These are phyloP conservation scores for Bolboschoenus planiculmis DNA, from an alignment of 176 grass and related monocot species.

Conservation along the genomic window DNA sequence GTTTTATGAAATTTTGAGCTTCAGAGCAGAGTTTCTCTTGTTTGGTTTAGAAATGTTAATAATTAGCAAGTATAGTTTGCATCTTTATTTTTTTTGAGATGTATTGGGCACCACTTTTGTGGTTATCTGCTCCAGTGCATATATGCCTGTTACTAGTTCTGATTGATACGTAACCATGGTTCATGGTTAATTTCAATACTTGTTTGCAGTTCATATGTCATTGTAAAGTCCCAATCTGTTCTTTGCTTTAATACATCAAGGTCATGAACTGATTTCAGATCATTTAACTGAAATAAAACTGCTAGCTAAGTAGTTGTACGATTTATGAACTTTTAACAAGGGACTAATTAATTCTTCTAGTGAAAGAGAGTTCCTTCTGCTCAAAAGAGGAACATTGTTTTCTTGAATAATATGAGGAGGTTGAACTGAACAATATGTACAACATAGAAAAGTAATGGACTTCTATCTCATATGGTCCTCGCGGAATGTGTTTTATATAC, in stretches of 20 bases:
- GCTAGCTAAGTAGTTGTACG: background rate
- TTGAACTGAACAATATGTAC: background rate
- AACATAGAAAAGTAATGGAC: background rate
- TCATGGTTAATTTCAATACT: background rate
- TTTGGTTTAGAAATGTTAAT: conserved; percentile 19
- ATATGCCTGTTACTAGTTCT: background rate
- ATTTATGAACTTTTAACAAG: background rate
- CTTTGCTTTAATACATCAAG: background rate
- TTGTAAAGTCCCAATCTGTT: background rate
- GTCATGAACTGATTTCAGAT: background rate
- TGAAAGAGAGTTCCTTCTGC: background rate
- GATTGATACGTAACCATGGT: background rate
- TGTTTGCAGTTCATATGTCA: background rate
- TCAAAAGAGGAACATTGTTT: background rate
- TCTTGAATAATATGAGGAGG: background rate
- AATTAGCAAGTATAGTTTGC: conserved; percentile 14
- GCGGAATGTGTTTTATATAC: background rate
- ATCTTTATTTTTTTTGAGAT: background rate
- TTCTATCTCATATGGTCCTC: background rate
- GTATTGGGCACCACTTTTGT: background rate
- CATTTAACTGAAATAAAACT: background rate
- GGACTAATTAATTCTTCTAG: background rate
- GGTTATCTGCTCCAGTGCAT: background rate
- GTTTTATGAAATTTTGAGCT: conserved; percentile 4
- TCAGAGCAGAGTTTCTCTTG: background rate